Evolutionary conservation across 2,329 filamentous ascomycete species (phyloP), one percentile per base, ranked within the genome.

Genomic region (Neurospora sp.): DNA sequence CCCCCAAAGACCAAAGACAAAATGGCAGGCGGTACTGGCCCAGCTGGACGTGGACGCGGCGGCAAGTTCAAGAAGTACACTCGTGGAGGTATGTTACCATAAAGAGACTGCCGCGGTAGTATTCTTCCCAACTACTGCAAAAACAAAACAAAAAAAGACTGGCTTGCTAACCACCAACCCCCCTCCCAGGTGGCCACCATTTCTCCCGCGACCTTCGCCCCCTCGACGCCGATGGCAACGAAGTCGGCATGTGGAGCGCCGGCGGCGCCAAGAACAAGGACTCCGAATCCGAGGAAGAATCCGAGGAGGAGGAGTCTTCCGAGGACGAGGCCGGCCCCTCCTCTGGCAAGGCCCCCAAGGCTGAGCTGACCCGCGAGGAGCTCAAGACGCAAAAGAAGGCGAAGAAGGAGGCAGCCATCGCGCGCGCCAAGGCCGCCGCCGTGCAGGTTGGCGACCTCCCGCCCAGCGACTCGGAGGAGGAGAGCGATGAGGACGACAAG

Each of bases 1-100:
- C 33, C 69, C 69, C 67, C 37, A 70, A n/a, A 62, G 71, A 70
- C 62, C 70, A 70, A 70, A 68, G 70, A 79, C 77, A 82, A 76
- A 67, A 85, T 88, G 86, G 79, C 83, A 78, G 80, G 80, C 72
- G 78, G 79, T 71, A 78, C 80, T 68, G 77, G 77, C 72, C 78
- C 70, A 72, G 81, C 84, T 62, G 83, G 83, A 73, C 87, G 93
- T 79, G 93, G 92, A 76, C 91, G 94, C 79, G 93, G 91, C 77
- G 93, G 94, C 82, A 98, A 98, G 83, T 97, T 95, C 81, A 92
- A 89, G 84, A 98, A 97, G 85, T 93, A 91, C 75, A 93, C 92
- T 76, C 88, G 95, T 82, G 95, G 95, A 86, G 94, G 95, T 95
- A 82, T 76, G 86, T 77, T 62, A 2, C 3, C 2, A 67, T 5